Conservation (phyloP, 164 flowering plant species). For the Magnolia officinalis region DNA sequence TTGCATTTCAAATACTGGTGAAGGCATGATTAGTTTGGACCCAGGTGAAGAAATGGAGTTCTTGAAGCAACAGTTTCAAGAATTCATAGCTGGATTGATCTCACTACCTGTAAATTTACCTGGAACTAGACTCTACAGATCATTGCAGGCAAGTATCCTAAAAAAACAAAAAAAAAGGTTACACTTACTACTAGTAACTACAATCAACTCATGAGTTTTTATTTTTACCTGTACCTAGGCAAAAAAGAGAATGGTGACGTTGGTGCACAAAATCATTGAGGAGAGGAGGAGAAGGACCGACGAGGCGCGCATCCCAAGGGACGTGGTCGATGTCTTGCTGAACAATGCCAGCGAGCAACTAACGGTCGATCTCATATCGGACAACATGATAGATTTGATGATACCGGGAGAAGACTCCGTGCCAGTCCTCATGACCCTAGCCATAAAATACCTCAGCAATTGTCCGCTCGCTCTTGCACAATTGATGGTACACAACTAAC, state of each 20-base stretch:
- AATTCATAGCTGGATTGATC: conserved; percentile 84
- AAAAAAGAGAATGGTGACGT: conserved; percentile 74
- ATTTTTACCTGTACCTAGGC: conserved; percentile 47
- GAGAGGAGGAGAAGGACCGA: conserved; percentile 38
- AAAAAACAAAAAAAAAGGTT: too few species aligned
- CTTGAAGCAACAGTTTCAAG: conserved; percentile 67
- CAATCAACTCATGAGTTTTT: background rate
- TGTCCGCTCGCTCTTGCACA: conserved; percentile 70
- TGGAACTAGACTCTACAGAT: conserved; percentile 67
- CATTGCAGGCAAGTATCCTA: conserved; percentile 62
- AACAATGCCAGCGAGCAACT: conserved; percentile 50
- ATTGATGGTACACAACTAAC: conserved; percentile 43
- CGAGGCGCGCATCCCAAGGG: conserved; percentile 35
- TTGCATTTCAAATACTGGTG: conserved; percentile 84
- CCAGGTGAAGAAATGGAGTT: conserved; percentile 76
- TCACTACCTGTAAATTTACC: conserved; percentile 82
- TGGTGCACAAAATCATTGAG: conserved; percentile 54
- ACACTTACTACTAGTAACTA: background rate
- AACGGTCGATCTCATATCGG: conserved; percentile 67
- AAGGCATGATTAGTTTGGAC: conserved; percentile 83
- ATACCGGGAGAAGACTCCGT: conserved; percentile 98
- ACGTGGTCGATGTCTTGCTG: conserved; percentile 69
- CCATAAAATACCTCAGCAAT: conserved; percentile 77
- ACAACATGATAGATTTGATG: conserved; percentile 90
- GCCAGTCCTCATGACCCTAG: conserved; percentile 86